These are phyloP conservation scores for Elaeis guineensis DNA, from an alignment of 176 grass and related monocot genomes.

Conservation along the genomic window DNA sequence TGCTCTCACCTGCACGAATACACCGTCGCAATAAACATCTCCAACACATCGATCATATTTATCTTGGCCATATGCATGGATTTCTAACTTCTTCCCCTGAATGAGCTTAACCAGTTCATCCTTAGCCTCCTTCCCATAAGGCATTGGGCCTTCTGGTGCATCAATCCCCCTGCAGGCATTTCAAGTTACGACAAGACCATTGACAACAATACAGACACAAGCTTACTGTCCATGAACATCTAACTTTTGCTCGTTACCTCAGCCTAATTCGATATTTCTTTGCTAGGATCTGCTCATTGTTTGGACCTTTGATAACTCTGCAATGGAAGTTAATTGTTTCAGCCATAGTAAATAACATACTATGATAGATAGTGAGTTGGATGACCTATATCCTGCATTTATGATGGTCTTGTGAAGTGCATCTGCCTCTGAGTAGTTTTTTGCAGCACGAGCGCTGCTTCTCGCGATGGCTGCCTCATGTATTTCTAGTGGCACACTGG, in stretches of 20 bases:
- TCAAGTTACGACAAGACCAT: neutral
- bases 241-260: slow-evolving; percentile 23
- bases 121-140: slow-evolving; percentile 41
- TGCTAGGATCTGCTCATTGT: slow-evolving; percentile 36
- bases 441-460: slow-evolving; percentile 16
- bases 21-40: slow-evolving; percentile 39
- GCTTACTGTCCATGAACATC: neutral
- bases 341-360: too few relatives aligned
- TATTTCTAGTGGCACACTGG: slow-evolving; percentile 18
- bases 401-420: slow-evolving; percentile 9
- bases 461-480: slow-evolving; percentile 23
- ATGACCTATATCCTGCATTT: slow-evolving; percentile 39
- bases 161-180: slow-evolving; percentile 48
- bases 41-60: slow-evolving; percentile 43
- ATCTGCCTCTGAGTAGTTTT: slow-evolving; percentile 20
- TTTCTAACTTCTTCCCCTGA: slow-evolving; percentile 31
- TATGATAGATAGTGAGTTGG: too few relatives aligned
- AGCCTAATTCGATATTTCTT: slow-evolving; percentile 61
- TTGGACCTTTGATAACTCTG: slow-evolving; percentile 23
- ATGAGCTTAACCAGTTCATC: slow-evolving; percentile 45
- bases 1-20: slow-evolving; percentile 49
- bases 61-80: slow-evolving; percentile 43
- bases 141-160: slow-evolving; percentile 47
- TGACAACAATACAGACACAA: neutral
- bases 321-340: neutral